A percentile compares a stretch with the other conserved stretches of the same genome.
Conservation (phyloP, 768 basidiomycete genomes). For the Lactarius psammicola region DNA sequence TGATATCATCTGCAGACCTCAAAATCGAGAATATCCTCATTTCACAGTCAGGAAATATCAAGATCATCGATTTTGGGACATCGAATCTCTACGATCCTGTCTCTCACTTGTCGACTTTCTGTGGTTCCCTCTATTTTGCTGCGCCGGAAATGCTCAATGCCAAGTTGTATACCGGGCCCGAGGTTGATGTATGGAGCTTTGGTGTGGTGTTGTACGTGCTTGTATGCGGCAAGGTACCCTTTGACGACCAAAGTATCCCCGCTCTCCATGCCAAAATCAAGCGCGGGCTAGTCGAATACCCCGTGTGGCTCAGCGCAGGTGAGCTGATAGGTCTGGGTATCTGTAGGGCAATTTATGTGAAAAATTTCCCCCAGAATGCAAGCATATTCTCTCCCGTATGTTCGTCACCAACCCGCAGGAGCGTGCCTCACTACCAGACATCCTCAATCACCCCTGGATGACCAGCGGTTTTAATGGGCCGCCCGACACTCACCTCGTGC, state of each 20-base stretch:
- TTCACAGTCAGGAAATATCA: no score
- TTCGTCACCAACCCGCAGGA: constrained; percentile 86
- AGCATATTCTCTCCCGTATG: constrained; percentile 90
- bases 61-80: no score
- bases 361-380: constrained; percentile 67
- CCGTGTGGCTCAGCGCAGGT: constrained; percentile 94
- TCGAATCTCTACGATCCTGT: no score
- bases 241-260: constrained; percentile 99
- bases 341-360: not conserved
- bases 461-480: constrained; percentile 74
- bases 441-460: constrained; percentile 92
- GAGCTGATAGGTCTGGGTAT: constrained; percentile 34
- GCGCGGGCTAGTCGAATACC: constrained; percentile 93
- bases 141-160: no score
- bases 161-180: no score
- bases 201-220: no score
- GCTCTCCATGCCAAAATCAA: constrained; percentile 99
- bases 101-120: no score
- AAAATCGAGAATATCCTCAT: no score
- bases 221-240: constrained; percentile 97
- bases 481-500: no score
- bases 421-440: constrained; percentile 81
- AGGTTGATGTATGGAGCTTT: no score
- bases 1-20: no score
- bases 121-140: no score